Evolutionary conservation across 371 early-diverging fungal species (phyloP).

Genomic region (Rhizopus delemar): DNA sequence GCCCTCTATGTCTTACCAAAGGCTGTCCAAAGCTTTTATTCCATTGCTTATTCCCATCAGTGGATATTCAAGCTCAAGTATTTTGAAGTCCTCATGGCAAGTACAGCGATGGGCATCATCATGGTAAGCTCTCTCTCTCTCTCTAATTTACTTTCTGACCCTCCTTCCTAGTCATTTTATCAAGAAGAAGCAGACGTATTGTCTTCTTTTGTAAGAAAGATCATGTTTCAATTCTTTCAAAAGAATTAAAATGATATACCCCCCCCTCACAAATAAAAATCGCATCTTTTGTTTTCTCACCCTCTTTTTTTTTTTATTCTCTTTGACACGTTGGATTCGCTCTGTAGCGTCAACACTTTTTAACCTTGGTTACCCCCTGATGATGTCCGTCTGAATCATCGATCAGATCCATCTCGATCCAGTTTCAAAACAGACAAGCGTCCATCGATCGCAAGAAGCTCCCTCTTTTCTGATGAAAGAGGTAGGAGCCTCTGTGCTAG

Average conservation of each 20-base stretch:
- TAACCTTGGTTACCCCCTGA: too few species aligned
- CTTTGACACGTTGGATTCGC: background rate
- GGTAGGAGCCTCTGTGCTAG: too few species aligned
- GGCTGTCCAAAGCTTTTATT: constrained; percentile 59
- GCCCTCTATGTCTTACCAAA: constrained; percentile 72
- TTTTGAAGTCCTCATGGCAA: constrained; percentile 58
- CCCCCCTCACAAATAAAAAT: background rate
- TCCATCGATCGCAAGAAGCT: too few species aligned
- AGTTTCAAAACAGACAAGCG: too few species aligned
- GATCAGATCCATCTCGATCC: too few species aligned
- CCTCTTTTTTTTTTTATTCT: background rate
- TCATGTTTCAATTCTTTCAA: constrained; percentile 59
- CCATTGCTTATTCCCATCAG: constrained; percentile 57
- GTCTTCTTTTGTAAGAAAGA: constrained; percentile 58
- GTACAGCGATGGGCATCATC: constrained; percentile 54
- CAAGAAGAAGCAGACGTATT: constrained; percentile 63
- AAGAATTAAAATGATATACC: constrained; percentile 42
- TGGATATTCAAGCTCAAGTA: constrained; percentile 61
- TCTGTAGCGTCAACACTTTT: too few species aligned
- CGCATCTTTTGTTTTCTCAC: too few species aligned
- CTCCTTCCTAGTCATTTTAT: constrained; percentile 53
- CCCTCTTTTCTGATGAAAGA: too few species aligned
- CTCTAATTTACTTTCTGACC: constrained; percentile 4
- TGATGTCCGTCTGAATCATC: too few species aligned
- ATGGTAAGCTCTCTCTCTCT: constrained; percentile 40